These are phyloP conservation scores for Aspergillus niger DNA, from an alignment of 2,329 filamentous ascomycete genomes.

Conservation along the genomic window DNA sequence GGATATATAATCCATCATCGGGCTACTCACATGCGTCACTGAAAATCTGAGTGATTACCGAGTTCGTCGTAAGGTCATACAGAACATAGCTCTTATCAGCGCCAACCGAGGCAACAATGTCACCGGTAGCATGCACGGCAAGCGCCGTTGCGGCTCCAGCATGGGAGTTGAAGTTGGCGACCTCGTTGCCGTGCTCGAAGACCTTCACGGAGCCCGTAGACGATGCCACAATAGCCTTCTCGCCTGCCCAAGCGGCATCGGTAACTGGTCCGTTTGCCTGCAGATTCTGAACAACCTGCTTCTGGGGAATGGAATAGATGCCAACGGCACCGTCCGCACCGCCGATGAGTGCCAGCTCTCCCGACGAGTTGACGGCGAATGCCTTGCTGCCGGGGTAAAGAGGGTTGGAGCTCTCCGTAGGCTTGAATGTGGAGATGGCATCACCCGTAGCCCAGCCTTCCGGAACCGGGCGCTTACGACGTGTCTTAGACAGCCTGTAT, in stretches of 20 bases:
- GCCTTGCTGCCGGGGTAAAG: constrained; percentile 61
- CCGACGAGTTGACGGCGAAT: constrained; percentile 60
- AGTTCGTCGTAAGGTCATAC: constrained; percentile 72
- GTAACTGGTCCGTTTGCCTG: constrained; percentile 68
- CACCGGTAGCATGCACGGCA: constrained; percentile 77
- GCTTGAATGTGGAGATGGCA: constrained; percentile 63
- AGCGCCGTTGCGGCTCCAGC: constrained; percentile 77
- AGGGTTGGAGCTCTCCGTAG: constrained; percentile 56
- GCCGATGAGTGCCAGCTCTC: constrained; percentile 70
- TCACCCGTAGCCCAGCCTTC: constrained; percentile 81
- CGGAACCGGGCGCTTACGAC: constrained; percentile 85
- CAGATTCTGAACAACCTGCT: constrained; percentile 71
- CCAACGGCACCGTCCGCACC: constrained; percentile 74
- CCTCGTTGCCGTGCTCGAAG: constrained; percentile 70
- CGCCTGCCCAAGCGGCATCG: constrained; percentile 59
- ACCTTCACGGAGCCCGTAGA: constrained; percentile 77
- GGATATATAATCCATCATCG: constrained; percentile 12
- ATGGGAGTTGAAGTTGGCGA: constrained; percentile 74
- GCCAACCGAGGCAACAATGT: constrained; percentile 83
- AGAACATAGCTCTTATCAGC: constrained; percentile 90
- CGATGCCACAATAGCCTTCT: constrained; percentile 71
- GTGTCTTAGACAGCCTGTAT: constrained; percentile 76
- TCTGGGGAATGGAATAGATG: constrained; percentile 75
- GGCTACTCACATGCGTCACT: constrained; percentile 70
- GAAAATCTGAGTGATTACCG: constrained; percentile 75